phyloP scores from a whole-genome alignment of 2,329 filamentous ascomycete genomes.

The Curvularia eragrostidis region DNA sequence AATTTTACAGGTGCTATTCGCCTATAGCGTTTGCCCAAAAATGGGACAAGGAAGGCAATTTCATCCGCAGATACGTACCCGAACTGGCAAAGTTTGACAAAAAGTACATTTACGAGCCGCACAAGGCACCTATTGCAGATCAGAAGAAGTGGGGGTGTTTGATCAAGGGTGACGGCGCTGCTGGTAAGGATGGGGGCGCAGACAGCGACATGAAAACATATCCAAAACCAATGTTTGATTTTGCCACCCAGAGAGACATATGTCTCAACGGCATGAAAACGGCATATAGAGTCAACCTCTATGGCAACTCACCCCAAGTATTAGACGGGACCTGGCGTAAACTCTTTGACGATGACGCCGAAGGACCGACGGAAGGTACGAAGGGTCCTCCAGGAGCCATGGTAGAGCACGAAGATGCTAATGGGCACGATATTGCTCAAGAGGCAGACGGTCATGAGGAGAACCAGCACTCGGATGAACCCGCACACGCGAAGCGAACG shows the following conservation, averaged over 20 bases:
- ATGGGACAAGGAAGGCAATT: constrained; percentile 72
- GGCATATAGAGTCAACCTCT: constrained; percentile 69
- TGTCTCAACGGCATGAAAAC: constrained; percentile 74
- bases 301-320: constrained; percentile 68
- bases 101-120: constrained; percentile 81
- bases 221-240: constrained; percentile 81
- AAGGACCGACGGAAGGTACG: constrained; percentile 54
- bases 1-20: constrained; percentile 74
- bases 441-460: constrained; percentile 29
- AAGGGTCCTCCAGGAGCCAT: constrained; percentile 51
- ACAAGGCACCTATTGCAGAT: constrained; percentile 72
- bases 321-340: constrained; percentile 65
- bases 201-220: constrained; percentile 61
- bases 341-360: constrained; percentile 56
- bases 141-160: constrained; percentile 72
- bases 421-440: constrained; percentile 13
- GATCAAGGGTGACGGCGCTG: constrained; percentile 56
- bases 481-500: constrained; percentile 20
- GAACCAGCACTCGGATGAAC: constrained; percentile 7
- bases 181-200: constrained; percentile 31
- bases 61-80: constrained; percentile 71
- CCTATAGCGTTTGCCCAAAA: constrained; percentile 76
- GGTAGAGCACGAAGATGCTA: constrained; percentile 35
- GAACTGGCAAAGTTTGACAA: constrained; percentile 67
- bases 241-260: constrained; percentile 64